phyloP scores from a whole-genome alignment of 2,329 filamentous ascomycete genomes.

The Arachnomyces sp. region DNA sequence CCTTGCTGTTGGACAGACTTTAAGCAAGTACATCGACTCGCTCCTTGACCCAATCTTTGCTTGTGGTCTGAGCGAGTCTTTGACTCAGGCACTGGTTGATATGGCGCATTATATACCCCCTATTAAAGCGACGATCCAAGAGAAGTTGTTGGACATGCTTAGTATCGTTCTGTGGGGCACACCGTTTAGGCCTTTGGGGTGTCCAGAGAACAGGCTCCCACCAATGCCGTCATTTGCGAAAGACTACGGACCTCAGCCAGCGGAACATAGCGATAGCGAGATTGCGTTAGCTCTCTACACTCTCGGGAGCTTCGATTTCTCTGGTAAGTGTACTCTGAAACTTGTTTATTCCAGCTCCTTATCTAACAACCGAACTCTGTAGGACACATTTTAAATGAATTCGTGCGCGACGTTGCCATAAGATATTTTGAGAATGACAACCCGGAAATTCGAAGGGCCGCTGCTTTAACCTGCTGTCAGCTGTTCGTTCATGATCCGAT shows the following conservation, averaged over 20 bases:
- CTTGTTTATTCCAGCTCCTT: conserved; percentile 1
- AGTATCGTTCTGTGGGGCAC: conserved; percentile 89
- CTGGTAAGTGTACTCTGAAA: conserved; percentile 35
- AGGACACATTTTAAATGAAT: conserved; percentile 91
- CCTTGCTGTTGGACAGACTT: conserved; percentile 86
- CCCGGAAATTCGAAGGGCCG: conserved; percentile 84
- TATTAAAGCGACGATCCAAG: conserved; percentile 86
- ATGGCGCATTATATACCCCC: conserved; percentile 99
- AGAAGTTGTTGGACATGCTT: conserved; percentile 86
- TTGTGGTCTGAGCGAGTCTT: conserved; percentile 84
- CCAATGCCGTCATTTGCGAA: conserved; percentile 77
- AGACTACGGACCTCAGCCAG: conserved; percentile 76
- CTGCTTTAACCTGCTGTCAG: conserved; percentile 94
- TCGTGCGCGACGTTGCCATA: conserved; percentile 95
- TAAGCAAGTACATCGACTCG: conserved; percentile 98
- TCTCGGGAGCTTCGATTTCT: conserved; percentile 95
- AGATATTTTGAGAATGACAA: conserved; percentile 98
- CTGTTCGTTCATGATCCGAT: conserved; percentile 95
- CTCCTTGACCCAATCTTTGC: conserved; percentile 93
- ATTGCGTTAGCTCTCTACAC: conserved; percentile 91
- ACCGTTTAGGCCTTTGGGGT: conserved; percentile 85
- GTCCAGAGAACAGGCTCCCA: conserved; percentile 76
- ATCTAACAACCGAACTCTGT: conserved; percentile 10
- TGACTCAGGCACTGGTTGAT: conserved; percentile 92
- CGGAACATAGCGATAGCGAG: conserved; percentile 72